A percentile compares a stretch with the other conserved stretches of the same genome.
Conservation (phyloP, 495 filamentous ascomycete species). For the Daldinia vernicosa region DNA sequence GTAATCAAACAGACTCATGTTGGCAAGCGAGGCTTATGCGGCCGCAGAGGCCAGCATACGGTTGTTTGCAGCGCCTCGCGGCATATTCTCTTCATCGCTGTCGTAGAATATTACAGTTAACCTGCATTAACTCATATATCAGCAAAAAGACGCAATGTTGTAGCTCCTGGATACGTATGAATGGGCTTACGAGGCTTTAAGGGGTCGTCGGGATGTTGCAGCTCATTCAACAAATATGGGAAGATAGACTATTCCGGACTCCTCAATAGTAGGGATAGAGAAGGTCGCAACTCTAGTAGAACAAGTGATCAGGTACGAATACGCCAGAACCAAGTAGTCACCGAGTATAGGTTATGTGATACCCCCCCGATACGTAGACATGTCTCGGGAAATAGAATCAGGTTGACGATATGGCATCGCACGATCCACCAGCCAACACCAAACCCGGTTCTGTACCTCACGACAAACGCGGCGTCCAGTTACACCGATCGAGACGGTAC, state of each 20-base stretch:
- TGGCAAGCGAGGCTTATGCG: conserved; percentile 32
- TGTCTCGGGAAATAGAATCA: conserved; percentile 40
- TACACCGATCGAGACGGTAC: conserved; percentile 4
- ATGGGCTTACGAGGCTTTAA: neutral
- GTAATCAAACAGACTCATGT: conserved; percentile 15
- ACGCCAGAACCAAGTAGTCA: neutral
- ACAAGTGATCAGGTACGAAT: neutral
- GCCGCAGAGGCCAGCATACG: conserved; percentile 10
- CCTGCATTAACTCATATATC: neutral
- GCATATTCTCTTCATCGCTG: neutral
- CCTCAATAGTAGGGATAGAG: neutral
- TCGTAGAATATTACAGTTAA: conserved; percentile 11
- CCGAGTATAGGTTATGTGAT: neutral
- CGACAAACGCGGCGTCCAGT: conserved; percentile 27
- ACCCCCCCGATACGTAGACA: conserved; percentile 17
- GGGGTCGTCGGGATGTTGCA: conserved; percentile 13
- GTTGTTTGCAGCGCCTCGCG: conserved; percentile 25
- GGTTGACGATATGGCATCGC: conserved; percentile 15
- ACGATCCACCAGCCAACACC: conserved; percentile 12
- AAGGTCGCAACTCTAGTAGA: neutral
- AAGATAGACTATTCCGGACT: neutral
- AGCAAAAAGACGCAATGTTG: neutral
- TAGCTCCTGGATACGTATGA: neutral
- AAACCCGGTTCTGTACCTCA: conserved; percentile 28
- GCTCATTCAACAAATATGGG: neutral